phyloP scores from a whole-genome alignment of 1,284 basidiomycete species.

The Apiotrichum brassicae region DNA sequence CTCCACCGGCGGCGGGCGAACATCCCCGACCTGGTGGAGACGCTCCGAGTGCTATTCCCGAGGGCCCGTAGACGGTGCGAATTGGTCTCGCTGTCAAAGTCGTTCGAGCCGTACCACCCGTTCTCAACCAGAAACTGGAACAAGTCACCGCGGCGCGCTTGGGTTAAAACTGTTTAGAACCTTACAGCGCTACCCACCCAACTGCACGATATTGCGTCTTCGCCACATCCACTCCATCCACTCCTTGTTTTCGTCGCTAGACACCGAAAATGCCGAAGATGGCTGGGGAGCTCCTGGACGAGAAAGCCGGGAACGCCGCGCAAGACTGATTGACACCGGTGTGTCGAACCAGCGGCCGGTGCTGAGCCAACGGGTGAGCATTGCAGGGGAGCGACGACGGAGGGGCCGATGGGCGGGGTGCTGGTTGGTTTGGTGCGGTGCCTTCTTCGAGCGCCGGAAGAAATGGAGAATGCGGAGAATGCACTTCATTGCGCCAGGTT shows the following conservation, averaged over 20 bases:
- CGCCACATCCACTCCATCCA: not conserved
- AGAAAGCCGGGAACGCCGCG: not conserved
- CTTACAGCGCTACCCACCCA: no score
- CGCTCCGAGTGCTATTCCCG: not conserved
- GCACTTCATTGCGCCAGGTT: no score
- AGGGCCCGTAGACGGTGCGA: not conserved
- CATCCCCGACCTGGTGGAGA: not conserved
- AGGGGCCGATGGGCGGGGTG: no score
- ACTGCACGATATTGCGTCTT: no score
- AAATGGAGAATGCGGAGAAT: no score
- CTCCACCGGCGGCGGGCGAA: not conserved
- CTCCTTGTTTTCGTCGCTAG: not conserved
- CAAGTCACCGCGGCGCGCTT: not conserved
- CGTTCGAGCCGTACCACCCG: not conserved
- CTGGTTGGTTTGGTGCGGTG: no score
- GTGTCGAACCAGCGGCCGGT: not conserved
- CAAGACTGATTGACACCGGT: not conserved
- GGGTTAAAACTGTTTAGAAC: not conserved
- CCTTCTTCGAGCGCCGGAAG: no score
- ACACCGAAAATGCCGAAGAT: not conserved
- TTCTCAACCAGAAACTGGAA: not conserved
- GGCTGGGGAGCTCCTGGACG: not conserved
- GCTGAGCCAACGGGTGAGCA: not conserved
- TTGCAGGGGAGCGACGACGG: not conserved
- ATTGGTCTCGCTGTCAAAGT: not conserved